Conservation (phyloP, 306 rosid species). For the Fagus sylvatica region DNA sequence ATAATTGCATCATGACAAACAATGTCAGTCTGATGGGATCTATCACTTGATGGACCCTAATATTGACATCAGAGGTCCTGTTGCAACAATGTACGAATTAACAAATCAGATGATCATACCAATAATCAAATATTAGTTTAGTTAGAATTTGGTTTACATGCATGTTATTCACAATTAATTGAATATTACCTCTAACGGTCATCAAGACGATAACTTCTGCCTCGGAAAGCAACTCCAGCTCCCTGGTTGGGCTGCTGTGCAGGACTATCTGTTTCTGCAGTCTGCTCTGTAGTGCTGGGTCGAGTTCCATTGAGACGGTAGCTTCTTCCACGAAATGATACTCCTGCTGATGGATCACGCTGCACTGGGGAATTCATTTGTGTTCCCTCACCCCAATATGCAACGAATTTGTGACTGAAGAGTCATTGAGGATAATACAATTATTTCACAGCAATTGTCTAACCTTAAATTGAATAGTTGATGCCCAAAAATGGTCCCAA, state of each 20-base stretch:
- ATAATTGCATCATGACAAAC: no score
- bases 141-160: background rate
- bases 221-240: conserved; percentile 44
- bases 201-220: conserved; percentile 46
- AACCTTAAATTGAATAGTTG: no score
- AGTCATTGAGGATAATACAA: conserved; percentile 33
- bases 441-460: background rate
- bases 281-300: conserved; percentile 25
- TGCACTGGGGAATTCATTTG: conserved; percentile 68
- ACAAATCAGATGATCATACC: no score
- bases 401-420: conserved; percentile 59
- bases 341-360: conserved; percentile 58
- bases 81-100: no score
- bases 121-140: background rate
- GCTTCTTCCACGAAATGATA: conserved; percentile 65
- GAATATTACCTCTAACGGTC: background rate
- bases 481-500: no score
- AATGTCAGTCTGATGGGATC: no score
- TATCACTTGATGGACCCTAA: no score
- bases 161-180: background rate
- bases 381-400: conserved; percentile 73
- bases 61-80: no score
- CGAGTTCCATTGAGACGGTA: conserved; percentile 47
- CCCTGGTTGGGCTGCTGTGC: conserved; percentile 26
- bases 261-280: conserved; percentile 14